phyloP scores from a whole-genome alignment of 2,329 filamentous ascomycete species.

The Colletotrichum spaethianum region DNA sequence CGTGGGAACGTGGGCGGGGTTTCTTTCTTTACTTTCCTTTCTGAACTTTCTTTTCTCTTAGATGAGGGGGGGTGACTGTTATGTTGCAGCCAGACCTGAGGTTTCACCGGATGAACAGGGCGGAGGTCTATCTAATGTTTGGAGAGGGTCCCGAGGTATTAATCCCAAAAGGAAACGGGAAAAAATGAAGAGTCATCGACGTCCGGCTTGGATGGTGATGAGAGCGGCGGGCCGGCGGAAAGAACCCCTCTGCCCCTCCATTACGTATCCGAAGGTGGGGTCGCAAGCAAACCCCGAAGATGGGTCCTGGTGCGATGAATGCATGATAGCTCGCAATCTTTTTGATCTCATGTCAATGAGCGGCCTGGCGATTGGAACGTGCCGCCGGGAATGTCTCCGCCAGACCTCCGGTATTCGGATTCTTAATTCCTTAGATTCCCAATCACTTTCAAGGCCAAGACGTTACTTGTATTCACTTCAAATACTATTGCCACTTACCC shows the following conservation, averaged over 20 bases:
- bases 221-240: background rate
- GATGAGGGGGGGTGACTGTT: background rate
- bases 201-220: slow-evolving; percentile 12
- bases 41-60: background rate
- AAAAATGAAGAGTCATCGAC: background rate
- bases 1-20: background rate
- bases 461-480: background rate
- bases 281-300: slow-evolving; percentile 33
- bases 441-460: background rate
- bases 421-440: background rate
- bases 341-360: slow-evolving; percentile 28
- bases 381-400: background rate
- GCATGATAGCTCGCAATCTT: slow-evolving; percentile 29
- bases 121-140: background rate
- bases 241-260: slow-evolving; percentile 30
- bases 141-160: background rate
- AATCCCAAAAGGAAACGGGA: background rate
- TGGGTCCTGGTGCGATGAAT: slow-evolving; percentile 40
- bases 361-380: slow-evolving; percentile 18
- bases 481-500: background rate
- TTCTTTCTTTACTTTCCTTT: background rate
- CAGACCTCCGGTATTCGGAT: slow-evolving; percentile 25
- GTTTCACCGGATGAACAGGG: background rate
- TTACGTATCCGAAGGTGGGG: slow-evolving; percentile 35
- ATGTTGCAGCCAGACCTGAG: background rate